These are phyloP conservation scores for Geotrichum histeridarum DNA, from an alignment of 1,139 yeast species.

Conservation along the genomic window DNA sequence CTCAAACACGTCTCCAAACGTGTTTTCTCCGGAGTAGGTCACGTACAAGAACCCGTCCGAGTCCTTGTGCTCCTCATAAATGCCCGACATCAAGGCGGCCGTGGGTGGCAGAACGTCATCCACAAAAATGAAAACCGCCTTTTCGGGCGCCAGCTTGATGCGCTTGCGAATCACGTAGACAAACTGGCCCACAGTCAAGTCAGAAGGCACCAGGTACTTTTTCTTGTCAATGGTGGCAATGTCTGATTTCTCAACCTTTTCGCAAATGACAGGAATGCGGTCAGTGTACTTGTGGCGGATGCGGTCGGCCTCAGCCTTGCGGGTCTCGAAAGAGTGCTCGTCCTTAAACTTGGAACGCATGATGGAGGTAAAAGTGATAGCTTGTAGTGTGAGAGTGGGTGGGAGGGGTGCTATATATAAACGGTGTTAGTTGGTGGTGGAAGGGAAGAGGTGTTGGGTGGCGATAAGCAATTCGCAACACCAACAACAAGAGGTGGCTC, in stretches of 20 bases:
- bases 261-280: constrained; percentile 93
- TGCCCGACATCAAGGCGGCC: constrained; percentile 90
- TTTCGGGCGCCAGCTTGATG: constrained; percentile 91
- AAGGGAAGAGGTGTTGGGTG: background rate
- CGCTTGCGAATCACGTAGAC: constrained; percentile 95
- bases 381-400: no score
- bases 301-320: constrained; percentile 92
- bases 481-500: background rate
- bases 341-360: constrained; percentile 91
- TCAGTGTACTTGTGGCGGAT: constrained; percentile 85
- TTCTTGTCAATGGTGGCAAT: constrained; percentile 95
- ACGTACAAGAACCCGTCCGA: constrained; percentile 95
- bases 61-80: constrained; percentile 94
- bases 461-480: background rate
- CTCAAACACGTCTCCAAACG: constrained; percentile 35
- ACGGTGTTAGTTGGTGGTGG: background rate
- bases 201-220: constrained; percentile 93
- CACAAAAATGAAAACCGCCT: constrained; percentile 94
- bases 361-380: background rate
- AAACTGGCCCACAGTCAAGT: constrained; percentile 94
- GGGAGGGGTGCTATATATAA: background rate
- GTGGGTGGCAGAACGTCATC: constrained; percentile 97
- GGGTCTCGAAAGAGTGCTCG: constrained; percentile 86
- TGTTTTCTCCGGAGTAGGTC: constrained; percentile 55
- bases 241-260: constrained; percentile 94